Evolutionary conservation across 768 basidiomycete genomes (phyloP).

Genomic region (Candolleomyces aberdarensis): DNA sequence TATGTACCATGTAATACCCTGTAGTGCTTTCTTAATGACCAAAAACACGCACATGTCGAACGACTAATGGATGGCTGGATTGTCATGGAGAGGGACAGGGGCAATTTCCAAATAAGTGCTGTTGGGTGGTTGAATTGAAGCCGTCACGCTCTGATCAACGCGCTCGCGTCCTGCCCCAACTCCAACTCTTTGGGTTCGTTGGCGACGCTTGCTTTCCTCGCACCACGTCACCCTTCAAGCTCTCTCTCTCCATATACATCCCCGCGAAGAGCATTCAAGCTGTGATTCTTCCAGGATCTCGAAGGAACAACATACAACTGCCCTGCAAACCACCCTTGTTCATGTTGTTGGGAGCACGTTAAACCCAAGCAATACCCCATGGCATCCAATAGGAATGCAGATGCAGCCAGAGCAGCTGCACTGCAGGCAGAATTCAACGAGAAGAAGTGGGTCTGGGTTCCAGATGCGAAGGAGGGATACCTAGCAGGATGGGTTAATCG

Average conservation of each 20-base stretch:
- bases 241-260: neutral
- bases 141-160: neutral
- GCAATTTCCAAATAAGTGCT: conserved; percentile 10
- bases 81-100: neutral
- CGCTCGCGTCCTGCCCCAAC: neutral
- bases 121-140: conserved; percentile 1
- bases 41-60: neutral
- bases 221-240: no score
- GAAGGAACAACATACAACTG: no score
- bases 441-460: conserved; percentile 99
- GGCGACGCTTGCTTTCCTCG: no score
- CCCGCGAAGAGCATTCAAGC: neutral
- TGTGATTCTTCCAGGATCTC: no score
- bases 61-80: no score
- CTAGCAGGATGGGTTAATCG: conserved; percentile 91
- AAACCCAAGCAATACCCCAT: conserved; percentile 16
- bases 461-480: conserved; percentile 89
- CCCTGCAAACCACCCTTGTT: neutral
- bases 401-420: conserved; percentile 81
- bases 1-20: neutral
- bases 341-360: neutral
- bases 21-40: neutral
- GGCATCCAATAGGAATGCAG: conserved; percentile 55
- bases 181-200: neutral
- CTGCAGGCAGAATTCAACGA: conserved; percentile 95